A percentile compares a stretch with the other conserved stretches of the same genome.
These are phyloP conservation scores for Ustilago bromivora DNA, from an alignment of 1,284 basidiomycete species.

Conservation along the genomic window DNA sequence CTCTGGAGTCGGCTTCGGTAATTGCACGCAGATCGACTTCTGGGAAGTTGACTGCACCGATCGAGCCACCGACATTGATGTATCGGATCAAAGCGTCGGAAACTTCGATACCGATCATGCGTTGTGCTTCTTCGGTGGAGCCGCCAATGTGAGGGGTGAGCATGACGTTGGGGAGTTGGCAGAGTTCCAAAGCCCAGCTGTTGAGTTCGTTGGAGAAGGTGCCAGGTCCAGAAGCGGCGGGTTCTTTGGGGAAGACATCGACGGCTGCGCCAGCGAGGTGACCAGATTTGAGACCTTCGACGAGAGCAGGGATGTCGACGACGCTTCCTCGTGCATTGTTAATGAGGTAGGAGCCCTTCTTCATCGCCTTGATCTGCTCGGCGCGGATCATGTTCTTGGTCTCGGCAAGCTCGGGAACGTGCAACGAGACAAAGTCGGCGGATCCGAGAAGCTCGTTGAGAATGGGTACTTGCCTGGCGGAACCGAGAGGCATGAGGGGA, in stretches of 20 bases:
- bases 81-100: slow-evolving; percentile 86
- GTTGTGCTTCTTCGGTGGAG: slow-evolving; percentile 97
- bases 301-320: slow-evolving; percentile 91
- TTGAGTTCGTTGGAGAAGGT: slow-evolving; percentile 73
- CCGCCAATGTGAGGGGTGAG: slow-evolving; percentile 91
- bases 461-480: slow-evolving; percentile 87
- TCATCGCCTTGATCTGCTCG: slow-evolving; percentile 87
- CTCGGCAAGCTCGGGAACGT: slow-evolving; percentile 96
- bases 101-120: slow-evolving; percentile 97
- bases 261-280: slow-evolving; percentile 93
- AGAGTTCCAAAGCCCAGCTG: slow-evolving; percentile 62
- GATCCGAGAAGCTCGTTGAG: slow-evolving; percentile 82
- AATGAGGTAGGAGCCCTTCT: slow-evolving; percentile 92
- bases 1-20: slow-evolving; percentile 78
- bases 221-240: slow-evolving; percentile 87
- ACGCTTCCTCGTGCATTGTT: slow-evolving; percentile 98
- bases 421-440: slow-evolving; percentile 94
- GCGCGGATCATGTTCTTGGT: slow-evolving; percentile 92
- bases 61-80: slow-evolving; percentile 86
- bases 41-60: slow-evolving; percentile 98
- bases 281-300: slow-evolving; percentile 82
- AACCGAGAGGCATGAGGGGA: slow-evolving; percentile 97
- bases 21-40: slow-evolving; percentile 97
- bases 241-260: slow-evolving; percentile 95
- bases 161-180: slow-evolving; percentile 62